Base-by-base conservation (phyloP, 768 basidiomycete genomes). In the Lentinula aciculospora region DNA sequence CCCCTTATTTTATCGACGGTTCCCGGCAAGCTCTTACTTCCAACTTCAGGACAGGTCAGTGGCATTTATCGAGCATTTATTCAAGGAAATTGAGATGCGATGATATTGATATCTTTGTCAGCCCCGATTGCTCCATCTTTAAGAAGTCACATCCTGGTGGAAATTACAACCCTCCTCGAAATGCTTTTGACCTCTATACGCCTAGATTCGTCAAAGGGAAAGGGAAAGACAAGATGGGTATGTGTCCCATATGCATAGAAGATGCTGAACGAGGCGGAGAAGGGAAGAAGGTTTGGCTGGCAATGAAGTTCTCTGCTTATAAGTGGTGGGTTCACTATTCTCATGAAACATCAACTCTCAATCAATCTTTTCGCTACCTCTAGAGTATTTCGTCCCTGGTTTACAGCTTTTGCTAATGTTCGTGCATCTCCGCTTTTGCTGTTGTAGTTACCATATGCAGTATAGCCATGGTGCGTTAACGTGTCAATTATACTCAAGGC, bases 251-350 rank as follows among this genome's bases (percentile, higher is more conserved):
- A 49, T 93, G 91, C 64, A 67, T 82, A 40, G 89, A 91, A 68
- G 68, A 74, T 36, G 67, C 65, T 3, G 72, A 71, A 21, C 79
- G 89, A 8, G 88, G 88, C 1, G 90, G 89, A 0, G 80, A 79
- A 56, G 81, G 80, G 2, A 82, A 80, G 63, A 76, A 77, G 37
- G 60, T 86, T 27, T 92, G 91, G 90, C 69, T 90, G 32, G 81
- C 83, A 2, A 90, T 84, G 81, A 91, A 91, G 63, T 85, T 87
- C 65, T 88, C 85, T 13, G 89, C 89, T 19, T 91, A 84, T 74
- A 91, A 92, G 89, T 90, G 74, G 87, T 85, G 58, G 15, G 80
- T 76, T 7, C 23, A 9, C 17, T 31, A 39, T 29, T 21, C 3
- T 13, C 17, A 56, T 32, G n/a, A n/a, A 27, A 23, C n/a, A 42